Evolutionary conservation across 2,329 filamentous ascomycete species (phyloP), one percentile per base, ranked within the genome.

Genomic region (Capronia americana): DNA sequence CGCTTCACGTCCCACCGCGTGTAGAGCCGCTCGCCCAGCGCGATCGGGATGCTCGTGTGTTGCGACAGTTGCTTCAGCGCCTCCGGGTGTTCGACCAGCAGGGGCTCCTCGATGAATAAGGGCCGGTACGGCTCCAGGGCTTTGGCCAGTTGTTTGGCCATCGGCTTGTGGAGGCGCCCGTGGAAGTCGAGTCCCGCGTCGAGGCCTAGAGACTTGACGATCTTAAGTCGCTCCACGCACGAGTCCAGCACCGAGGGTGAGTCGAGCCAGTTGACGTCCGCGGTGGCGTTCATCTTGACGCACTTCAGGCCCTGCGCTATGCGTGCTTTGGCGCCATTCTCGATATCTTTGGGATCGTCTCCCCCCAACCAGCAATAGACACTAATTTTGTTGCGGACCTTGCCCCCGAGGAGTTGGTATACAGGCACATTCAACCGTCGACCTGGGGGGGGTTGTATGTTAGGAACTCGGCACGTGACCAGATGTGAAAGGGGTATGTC

Each of bases 111-210:
- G 65, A 92, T 88, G 74, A 92, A 92, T 20, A 92, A 78, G 0
- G 89, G 90, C 1, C 82, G 81, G 67, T 90, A 83, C 0, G 88
- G 88, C 67, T 89, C 88, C 0, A 92, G 80, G 0, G 83, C 81
- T 65, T 83, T 83, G 0, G 87, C 88, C 1, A 92, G 83, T 70
- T 92, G 90, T 71, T 90, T 91, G 0, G 89, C 89, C 90, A 92
- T 92, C 12, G 89, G 87, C 67, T 88, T 88, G 77, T 92, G 90
- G 0, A 91, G 79, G 2, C 90, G 86, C 2, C 91, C 91, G 74
- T 93, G 91, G 76, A 93, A 93, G 72, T 93, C 91, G 28, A 93
- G 82, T 1, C 88, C 91, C 0, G 85, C 90, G 64, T 93, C 90
- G 71, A 93, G 84, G 1, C 90, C 90, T 0, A 92, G 78, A 0